A percentile compares a stretch with the other conserved stretches of the same genome.
These are phyloP conservation scores for Pseudocercospora eumusae DNA, from an alignment of 2,329 filamentous ascomycete genomes.

Conservation along the genomic window DNA sequence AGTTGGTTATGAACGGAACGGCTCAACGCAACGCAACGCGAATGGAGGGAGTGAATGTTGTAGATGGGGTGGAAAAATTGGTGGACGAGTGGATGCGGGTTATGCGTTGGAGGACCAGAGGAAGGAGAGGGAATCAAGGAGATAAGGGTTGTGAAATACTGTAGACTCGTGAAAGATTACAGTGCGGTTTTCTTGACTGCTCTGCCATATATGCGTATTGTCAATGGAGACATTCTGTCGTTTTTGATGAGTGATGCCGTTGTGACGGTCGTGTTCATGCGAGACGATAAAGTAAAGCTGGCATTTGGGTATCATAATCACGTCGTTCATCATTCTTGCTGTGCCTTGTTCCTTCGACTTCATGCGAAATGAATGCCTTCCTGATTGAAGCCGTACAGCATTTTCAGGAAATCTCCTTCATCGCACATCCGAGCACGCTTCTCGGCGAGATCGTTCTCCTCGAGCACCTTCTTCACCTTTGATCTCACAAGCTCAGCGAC, in stretches of 20 bases:
- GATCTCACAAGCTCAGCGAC: conserved; percentile 78
- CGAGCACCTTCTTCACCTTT: conserved; percentile 83
- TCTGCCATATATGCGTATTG: no score
- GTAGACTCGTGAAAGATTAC: no score
- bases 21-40: no score
- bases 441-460: conserved; percentile 77
- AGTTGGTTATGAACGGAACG: no score
- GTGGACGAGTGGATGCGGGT: neutral
- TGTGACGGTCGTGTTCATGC: no score
- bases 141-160: no score
- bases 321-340: neutral
- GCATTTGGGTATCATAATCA: conserved; percentile 3
- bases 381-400: conserved; percentile 82
- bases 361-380: conserved; percentile 89
- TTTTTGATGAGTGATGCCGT: no score
- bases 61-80: neutral
- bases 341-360: neutral
- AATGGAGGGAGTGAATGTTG: neutral
- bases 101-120: neutral
- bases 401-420: conserved; percentile 84
- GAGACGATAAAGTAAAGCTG: no score
- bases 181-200: no score
- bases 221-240: no score
- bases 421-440: conserved; percentile 84
- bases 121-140: neutral